These are phyloP conservation scores for Fusarium domesticum DNA, from an alignment of 2,329 filamentous ascomycete genomes.

Conservation along the genomic window DNA sequence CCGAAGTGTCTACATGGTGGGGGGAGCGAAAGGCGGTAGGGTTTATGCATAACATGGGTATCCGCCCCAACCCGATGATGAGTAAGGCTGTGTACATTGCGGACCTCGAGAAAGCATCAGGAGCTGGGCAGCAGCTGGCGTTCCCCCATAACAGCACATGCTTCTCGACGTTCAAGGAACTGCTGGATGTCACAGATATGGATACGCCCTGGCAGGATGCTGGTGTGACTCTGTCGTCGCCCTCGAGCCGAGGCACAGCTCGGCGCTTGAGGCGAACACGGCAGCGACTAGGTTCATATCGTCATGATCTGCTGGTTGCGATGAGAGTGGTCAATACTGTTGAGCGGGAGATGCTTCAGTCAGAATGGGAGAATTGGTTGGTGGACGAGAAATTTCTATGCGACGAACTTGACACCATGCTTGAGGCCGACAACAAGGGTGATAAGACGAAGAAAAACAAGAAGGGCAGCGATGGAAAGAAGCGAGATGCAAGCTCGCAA, in stretches of 20 bases:
- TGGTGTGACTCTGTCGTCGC: slow-evolving; percentile 45
- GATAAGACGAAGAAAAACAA: slow-evolving; percentile 14
- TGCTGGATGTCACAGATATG: slow-evolving; percentile 56
- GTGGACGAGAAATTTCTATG: slow-evolving; percentile 75
- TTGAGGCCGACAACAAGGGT: slow-evolving; percentile 34
- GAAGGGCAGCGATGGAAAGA: slow-evolving; percentile 15
- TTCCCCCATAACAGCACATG: slow-evolving; percentile 52
- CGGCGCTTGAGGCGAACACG: slow-evolving; percentile 73
- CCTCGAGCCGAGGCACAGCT: slow-evolving; percentile 52
- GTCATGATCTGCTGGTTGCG: slow-evolving; percentile 87
- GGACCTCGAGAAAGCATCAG: slow-evolving; percentile 69
- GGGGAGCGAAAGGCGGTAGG: slow-evolving; percentile 72
- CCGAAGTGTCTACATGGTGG: slow-evolving; percentile 78
- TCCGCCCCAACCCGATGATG: slow-evolving; percentile 77
- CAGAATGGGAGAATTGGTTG: slow-evolving; percentile 94
- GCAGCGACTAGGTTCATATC: slow-evolving; percentile 76
- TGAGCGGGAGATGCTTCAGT: slow-evolving; percentile 78
- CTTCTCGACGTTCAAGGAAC: slow-evolving; percentile 59
- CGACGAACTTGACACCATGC: slow-evolving; percentile 53
- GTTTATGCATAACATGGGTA: slow-evolving; percentile 79
- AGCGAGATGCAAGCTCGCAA: slow-evolving; percentile 28
- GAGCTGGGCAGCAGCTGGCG: slow-evolving; percentile 31
- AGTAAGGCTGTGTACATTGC: slow-evolving; percentile 79
- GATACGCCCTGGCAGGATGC: slow-evolving; percentile 55
- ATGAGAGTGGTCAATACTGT: slow-evolving; percentile 87